Evolutionary conservation across 192 early-diverging fungal genomes (phyloP).

Genomic region (Coemansia sp.): DNA sequence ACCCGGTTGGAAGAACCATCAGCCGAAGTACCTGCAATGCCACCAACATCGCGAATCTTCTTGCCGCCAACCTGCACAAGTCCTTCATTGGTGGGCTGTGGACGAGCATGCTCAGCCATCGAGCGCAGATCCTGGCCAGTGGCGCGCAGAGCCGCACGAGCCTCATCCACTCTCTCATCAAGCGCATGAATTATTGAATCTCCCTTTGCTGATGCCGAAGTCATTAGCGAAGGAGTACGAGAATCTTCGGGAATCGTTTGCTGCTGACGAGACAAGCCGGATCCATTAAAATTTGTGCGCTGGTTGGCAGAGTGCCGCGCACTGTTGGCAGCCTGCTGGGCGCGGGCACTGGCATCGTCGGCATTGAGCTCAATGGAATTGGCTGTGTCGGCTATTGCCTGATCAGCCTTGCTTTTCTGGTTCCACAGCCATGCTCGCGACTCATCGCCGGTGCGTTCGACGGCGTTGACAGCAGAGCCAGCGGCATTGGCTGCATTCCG

Average conservation of each 20-base stretch:
- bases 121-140: slow-evolving; percentile 26
- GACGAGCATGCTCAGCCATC: slow-evolving; percentile 31
- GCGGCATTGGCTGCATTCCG: neutral
- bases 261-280: neutral
- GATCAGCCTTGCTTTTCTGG: slow-evolving; percentile 16
- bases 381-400: slow-evolving; percentile 21
- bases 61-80: slow-evolving; percentile 6
- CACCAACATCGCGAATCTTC: neutral
- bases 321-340: slow-evolving; percentile 12
- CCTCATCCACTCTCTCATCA: slow-evolving; percentile 45
- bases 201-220: neutral
- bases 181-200: slow-evolving; percentile 31
- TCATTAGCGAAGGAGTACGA: slow-evolving; percentile 1
- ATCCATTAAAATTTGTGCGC: neutral
- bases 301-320: neutral
- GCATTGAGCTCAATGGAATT: slow-evolving; percentile 9
- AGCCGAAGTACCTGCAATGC: slow-evolving; percentile 9
- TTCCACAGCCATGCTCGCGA: slow-evolving; percentile 20
- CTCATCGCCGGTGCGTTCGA: slow-evolving; percentile 8
- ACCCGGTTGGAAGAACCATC: neutral
- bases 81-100: slow-evolving; percentile 29
- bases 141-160: slow-evolving; percentile 18
- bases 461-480: neutral
- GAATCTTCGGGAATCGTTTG: neutral
- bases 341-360: slow-evolving; percentile 11